Conservation (phyloP, 257 asterid genomes). For the Plantago ovata region DNA sequence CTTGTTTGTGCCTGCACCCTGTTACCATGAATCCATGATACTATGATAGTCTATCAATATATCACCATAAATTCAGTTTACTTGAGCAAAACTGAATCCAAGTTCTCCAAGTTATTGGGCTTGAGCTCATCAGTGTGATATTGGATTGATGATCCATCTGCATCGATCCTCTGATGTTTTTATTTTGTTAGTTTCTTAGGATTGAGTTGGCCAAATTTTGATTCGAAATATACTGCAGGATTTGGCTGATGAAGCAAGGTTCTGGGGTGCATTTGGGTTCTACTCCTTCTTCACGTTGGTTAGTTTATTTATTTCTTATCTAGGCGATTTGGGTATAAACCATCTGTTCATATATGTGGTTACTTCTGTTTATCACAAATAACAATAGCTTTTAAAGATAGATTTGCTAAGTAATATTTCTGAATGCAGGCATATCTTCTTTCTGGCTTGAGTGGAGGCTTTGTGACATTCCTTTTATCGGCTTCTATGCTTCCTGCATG, state of each 20-base stretch:
- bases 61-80: not conserved
- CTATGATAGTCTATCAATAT: not conserved
- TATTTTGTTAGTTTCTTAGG: slow-evolving; percentile 16
- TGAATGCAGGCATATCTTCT: slow-evolving; percentile 71
- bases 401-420: slow-evolving; percentile 30
- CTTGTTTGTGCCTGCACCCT: not conserved
- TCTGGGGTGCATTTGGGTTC: slow-evolving; percentile 99
- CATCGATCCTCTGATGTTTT: slow-evolving; percentile 8
- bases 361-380: slow-evolving; percentile 10
- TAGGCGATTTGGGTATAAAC: slow-evolving; percentile 11
- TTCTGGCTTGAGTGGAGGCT: slow-evolving; percentile 88
- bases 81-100: slow-evolving; percentile 17
- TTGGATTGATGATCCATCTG: slow-evolving; percentile 11
- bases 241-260: slow-evolving; percentile 75
- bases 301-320: slow-evolving; percentile 23
- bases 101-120: slow-evolving; percentile 15
- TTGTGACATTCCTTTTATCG: slow-evolving; percentile 60
- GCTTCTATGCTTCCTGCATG: slow-evolving; percentile 84
- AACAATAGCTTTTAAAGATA: slow-evolving; percentile 11
- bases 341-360: not conserved
- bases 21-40: no score
- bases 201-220: slow-evolving; percentile 8
- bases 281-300: slow-evolving; percentile 81
- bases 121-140: slow-evolving; percentile 11
- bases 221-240: slow-evolving; percentile 44